phyloP scores from a whole-genome alignment of 2,329 filamentous ascomycete species.

The Metarhizium brunneum region DNA sequence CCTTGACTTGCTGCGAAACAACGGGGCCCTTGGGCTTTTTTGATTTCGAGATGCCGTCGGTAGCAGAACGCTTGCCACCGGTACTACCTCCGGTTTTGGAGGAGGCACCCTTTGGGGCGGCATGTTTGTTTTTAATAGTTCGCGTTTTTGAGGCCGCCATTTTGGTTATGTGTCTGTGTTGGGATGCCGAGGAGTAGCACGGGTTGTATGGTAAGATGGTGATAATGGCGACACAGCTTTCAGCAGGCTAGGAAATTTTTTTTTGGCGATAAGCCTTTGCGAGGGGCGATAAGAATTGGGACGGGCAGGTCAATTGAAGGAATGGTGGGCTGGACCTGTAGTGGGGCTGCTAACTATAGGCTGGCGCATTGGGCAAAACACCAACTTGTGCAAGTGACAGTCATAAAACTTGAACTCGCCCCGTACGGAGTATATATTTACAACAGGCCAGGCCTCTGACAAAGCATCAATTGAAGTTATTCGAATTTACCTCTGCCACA shows the following conservation, averaged over 20 bases:
- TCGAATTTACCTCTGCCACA: too few species aligned
- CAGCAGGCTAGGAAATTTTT: background rate
- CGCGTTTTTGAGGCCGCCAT: conserved; percentile 50
- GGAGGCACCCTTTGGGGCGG: conserved; percentile 34
- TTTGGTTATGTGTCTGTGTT: background rate
- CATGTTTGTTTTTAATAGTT: conserved; percentile 57
- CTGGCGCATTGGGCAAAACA: too few species aligned
- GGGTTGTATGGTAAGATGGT: background rate
- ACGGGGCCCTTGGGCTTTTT: conserved; percentile 35
- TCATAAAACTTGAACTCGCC: too few species aligned
- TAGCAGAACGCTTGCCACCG: conserved; percentile 21
- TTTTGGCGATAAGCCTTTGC: conserved; percentile 5
- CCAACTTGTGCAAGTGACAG: too few species aligned
- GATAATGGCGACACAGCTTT: background rate
- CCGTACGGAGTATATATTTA: too few species aligned
- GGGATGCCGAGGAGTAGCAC: background rate
- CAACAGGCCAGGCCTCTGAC: too few species aligned
- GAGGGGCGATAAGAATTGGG: conserved; percentile 8
- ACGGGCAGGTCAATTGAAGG: background rate
- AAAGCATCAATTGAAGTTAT: too few species aligned
- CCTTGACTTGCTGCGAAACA: conserved; percentile 47
- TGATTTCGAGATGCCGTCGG: conserved; percentile 42
- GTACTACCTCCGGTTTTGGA: conserved; percentile 18
- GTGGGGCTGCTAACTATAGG: background rate
- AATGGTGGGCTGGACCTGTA: background rate